Conservation (phyloP, 371 early-diverging fungal species). For the Saksenaea vasiformis region DNA sequence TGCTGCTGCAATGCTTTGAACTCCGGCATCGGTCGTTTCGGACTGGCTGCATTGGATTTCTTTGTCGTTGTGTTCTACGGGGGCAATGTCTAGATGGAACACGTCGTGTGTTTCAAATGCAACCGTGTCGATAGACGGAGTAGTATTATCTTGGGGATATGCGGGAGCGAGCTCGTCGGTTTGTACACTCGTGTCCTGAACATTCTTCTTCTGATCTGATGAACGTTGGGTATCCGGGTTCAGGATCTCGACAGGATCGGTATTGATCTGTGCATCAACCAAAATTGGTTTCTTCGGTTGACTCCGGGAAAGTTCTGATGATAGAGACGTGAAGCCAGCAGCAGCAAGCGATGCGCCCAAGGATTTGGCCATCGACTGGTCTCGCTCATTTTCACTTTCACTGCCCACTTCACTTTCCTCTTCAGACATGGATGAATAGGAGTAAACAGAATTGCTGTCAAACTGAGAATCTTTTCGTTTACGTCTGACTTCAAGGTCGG, state of each 20-base stretch:
- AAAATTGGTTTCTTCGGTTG: conserved; percentile 14
- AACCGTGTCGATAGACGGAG: background rate
- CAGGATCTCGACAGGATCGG: background rate
- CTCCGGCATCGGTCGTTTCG: background rate
- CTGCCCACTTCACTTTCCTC: conserved; percentile 27
- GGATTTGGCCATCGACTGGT: background rate
- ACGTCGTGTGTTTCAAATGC: background rate
- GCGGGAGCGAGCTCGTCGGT: conserved; percentile 7
- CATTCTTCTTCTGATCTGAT: background rate
- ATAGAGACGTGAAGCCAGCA: conserved; percentile 25
- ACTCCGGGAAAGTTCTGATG: conserved; percentile 32
- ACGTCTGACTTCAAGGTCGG: conserved; percentile 16
- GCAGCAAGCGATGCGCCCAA: background rate
- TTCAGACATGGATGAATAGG: conserved; percentile 25
- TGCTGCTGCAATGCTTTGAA: background rate
- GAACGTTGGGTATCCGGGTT: background rate
- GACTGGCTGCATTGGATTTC: conserved; percentile 10
- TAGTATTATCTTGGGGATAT: background rate
- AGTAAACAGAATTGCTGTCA: conserved; percentile 17
- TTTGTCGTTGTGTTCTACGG: conserved; percentile 9
- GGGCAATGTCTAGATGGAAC: conserved; percentile 1
- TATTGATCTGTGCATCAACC: conserved; percentile 16
- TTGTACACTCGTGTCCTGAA: conserved; percentile 10
- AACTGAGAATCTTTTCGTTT: conserved; percentile 26
- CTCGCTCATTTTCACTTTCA: conserved; percentile 28